Percentiles rank a stretch among this genome's conserved stretches.
These are phyloP conservation scores for Phytopythium delawarense DNA, from an alignment of 352 stramenopile genomes.

Conservation along the genomic window DNA sequence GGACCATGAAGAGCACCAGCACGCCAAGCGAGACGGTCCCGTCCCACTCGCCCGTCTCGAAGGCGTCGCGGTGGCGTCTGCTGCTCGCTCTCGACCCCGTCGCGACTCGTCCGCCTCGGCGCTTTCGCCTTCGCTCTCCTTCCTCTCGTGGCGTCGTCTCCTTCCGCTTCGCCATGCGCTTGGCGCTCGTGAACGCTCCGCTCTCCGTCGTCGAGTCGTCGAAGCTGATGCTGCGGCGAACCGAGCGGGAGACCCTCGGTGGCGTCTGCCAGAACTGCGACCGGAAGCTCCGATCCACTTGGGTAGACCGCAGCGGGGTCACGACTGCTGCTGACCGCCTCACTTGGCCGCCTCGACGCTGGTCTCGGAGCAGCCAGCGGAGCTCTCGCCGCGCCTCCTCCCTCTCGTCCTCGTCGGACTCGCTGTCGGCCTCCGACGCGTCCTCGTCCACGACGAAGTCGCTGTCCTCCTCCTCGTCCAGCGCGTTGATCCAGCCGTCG, in stretches of 20 bases:
- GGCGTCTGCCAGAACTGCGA: conserved; percentile 1
- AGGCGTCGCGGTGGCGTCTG: background rate
- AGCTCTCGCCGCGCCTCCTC: background rate
- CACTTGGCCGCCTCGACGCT: background rate
- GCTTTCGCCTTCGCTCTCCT: background rate
- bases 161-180: background rate
- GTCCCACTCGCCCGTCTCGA: background rate
- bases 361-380: background rate
- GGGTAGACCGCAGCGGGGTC: background rate
- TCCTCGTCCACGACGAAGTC: background rate
- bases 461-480: background rate
- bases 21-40: background rate
- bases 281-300: background rate
- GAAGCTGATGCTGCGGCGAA: background rate
- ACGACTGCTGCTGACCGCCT: no score
- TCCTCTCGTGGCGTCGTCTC: background rate
- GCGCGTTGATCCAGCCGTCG: background rate
- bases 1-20: background rate
- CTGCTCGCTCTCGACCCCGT: background rate
- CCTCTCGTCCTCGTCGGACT: background rate
- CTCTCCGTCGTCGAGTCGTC: background rate
- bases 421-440: background rate
- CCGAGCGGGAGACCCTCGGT: background rate
- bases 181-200: background rate
- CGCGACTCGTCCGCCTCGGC: no score